Evolutionary conservation across 352 stramenopile genomes (phyloP).

Genomic region (Elongisporangium anandrum): DNA sequence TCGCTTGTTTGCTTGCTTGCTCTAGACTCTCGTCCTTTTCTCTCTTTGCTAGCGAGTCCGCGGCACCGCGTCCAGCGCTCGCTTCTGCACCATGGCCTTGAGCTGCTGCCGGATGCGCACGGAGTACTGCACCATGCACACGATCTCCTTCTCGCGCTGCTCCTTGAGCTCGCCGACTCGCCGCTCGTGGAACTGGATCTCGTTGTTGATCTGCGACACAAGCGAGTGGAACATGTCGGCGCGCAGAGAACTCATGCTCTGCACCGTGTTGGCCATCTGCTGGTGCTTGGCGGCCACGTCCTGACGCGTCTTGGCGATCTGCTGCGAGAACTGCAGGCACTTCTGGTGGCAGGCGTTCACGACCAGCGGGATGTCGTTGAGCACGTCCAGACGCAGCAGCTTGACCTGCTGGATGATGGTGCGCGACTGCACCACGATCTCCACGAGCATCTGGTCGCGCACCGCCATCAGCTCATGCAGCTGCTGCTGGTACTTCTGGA

Average conservation of each 20-base stretch:
- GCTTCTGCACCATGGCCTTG: slow-evolving; percentile 15
- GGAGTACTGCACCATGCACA: slow-evolving; percentile 74
- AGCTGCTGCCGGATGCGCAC: slow-evolving; percentile 38
- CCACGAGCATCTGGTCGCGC: slow-evolving; percentile 36
- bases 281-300: slow-evolving; percentile 30
- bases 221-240: slow-evolving; percentile 29
- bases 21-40: background rate
- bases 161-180: slow-evolving; percentile 33
- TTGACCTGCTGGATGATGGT: slow-evolving; percentile 54
- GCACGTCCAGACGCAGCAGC: slow-evolving; percentile 36
- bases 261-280: slow-evolving; percentile 34
- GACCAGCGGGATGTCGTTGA: slow-evolving; percentile 63
- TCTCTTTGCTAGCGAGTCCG: background rate
- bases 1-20: background rate
- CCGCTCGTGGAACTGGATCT: slow-evolving; percentile 43
- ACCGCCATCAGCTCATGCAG: slow-evolving; percentile 21
- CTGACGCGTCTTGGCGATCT: slow-evolving; percentile 40
- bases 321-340: slow-evolving; percentile 42
- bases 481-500: slow-evolving; percentile 22
- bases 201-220: slow-evolving; percentile 35
- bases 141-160: slow-evolving; percentile 59
- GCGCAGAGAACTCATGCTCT: slow-evolving; percentile 18
- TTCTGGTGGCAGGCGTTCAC: slow-evolving; percentile 46
- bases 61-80: background rate
- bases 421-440: slow-evolving; percentile 50